phyloP scores from a whole-genome alignment of 1,139 yeast genomes.

The Candida sp. region DNA sequence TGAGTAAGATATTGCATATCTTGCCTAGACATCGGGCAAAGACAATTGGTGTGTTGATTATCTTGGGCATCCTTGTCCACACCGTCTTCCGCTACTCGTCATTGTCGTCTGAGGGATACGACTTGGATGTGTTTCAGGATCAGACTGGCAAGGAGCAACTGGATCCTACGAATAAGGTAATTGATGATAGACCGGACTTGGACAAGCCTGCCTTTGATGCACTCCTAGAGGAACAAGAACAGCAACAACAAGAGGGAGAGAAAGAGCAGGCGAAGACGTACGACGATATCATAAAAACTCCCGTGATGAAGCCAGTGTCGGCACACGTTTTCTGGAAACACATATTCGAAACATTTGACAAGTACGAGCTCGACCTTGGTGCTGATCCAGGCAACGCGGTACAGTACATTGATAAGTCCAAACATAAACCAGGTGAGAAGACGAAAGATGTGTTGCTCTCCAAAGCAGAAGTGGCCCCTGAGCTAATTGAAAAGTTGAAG shows the following conservation, averaged over 20 bases:
- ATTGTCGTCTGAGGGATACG: background rate
- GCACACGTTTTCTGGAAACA: conserved; percentile 27
- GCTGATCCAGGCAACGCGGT: conserved; percentile 23
- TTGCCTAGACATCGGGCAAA: conserved; percentile 9
- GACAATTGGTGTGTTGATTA: conserved; percentile 1
- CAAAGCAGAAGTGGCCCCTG: conserved; percentile 30
- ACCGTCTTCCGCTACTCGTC: background rate
- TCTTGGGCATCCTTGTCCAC: background rate
- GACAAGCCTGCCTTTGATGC: background rate
- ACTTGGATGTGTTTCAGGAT: conserved; percentile 2
- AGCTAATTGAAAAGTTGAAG: conserved; percentile 25
- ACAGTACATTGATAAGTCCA: conserved; percentile 23
- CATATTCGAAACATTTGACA: conserved; percentile 22
- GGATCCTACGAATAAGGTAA: conserved; percentile 6
- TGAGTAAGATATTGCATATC: conserved; percentile 5
- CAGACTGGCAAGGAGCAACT: conserved; percentile 3
- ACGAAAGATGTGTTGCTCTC: conserved; percentile 33
- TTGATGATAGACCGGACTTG: background rate
- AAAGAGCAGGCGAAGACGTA: too few species aligned
- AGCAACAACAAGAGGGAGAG: background rate
- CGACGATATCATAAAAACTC: background rate
- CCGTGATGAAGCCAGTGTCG: conserved; percentile 12
- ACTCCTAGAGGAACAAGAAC: conserved; percentile 3
- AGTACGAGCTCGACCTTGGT: conserved; percentile 17
- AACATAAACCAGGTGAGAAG: conserved; percentile 26